A percentile compares a stretch with the other conserved stretches of the same genome.
Conservation (phyloP, 768 basidiomycete species). For the Rhodotorula graminis region DNA sequence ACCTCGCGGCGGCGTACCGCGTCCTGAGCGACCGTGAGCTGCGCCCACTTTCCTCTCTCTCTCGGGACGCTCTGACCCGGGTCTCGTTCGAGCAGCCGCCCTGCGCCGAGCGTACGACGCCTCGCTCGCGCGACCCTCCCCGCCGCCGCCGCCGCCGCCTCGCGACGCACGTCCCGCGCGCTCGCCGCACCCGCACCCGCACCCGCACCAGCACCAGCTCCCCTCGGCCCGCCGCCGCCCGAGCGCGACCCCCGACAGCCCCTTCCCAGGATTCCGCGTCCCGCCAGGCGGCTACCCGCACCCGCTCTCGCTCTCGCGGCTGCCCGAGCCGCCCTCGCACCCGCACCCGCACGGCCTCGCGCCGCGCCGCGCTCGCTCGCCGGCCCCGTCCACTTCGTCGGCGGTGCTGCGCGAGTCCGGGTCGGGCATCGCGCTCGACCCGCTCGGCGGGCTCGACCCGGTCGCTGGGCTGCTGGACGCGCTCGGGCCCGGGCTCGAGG, state of each 20-base stretch:
- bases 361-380: too few species aligned
- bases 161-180: too few species aligned
- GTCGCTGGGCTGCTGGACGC: neutral
- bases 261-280: constrained; percentile 2
- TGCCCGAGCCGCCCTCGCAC: neutral
- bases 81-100: neutral
- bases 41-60: neutral
- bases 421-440: neutral
- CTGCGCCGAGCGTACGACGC: neutral
- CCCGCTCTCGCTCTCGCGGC: too few species aligned
- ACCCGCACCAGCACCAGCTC: neutral
- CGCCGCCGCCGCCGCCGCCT: too few species aligned
- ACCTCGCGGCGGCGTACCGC: neutral
- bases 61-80: neutral
- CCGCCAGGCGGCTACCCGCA: constrained; percentile 14
- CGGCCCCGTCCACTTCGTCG: too few species aligned
- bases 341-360: too few species aligned
- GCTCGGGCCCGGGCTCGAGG: neutral
- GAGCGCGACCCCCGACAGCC: neutral
- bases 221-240: neutral
- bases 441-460: neutral
- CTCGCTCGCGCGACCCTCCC: neutral
- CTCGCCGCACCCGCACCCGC: neutral
- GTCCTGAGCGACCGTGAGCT: neutral
- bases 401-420: too few species aligned